These are phyloP conservation scores for Boletus speciosus DNA, from an alignment of 768 basidiomycete species.

Conservation along the genomic window DNA sequence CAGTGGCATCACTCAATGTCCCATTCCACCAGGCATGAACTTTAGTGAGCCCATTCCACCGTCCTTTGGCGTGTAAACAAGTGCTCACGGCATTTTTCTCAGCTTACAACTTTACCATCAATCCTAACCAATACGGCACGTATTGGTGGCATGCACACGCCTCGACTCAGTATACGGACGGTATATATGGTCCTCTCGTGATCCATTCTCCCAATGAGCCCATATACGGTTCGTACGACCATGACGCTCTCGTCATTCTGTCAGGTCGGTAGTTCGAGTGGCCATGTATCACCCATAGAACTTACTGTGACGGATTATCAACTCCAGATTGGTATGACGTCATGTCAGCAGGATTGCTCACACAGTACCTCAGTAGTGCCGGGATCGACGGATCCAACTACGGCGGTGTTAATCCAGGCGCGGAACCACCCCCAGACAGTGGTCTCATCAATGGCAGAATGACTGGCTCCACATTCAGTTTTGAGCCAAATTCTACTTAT, in stretches of 20 bases:
- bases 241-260: slow-evolving; percentile 37
- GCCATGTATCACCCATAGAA: background rate
- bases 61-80: background rate
- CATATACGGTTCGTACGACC: slow-evolving; percentile 35
- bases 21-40: slow-evolving; percentile 48
- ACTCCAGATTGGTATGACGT: slow-evolving; percentile 33
- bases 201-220: slow-evolving; percentile 40
- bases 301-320: background rate
- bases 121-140: slow-evolving; percentile 40
- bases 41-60: slow-evolving; percentile 25
- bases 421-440: slow-evolving; percentile 39
- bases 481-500: slow-evolving; percentile 37
- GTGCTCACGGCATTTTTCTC: background rate
- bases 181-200: slow-evolving; percentile 46
- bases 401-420: slow-evolving; percentile 28
- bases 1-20: slow-evolving; percentile 46
- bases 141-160: slow-evolving; percentile 49
- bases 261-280: slow-evolving; percentile 26
- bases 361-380: slow-evolving; percentile 27
- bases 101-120: slow-evolving; percentile 40
- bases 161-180: slow-evolving; percentile 44
- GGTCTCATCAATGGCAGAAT: slow-evolving; percentile 34
- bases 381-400: slow-evolving; percentile 30
- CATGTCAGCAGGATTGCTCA: slow-evolving; percentile 28
- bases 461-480: slow-evolving; percentile 24